Conservation (phyloP, 2,329 filamentous ascomycete species). For the Plenodomus biglobosus region DNA sequence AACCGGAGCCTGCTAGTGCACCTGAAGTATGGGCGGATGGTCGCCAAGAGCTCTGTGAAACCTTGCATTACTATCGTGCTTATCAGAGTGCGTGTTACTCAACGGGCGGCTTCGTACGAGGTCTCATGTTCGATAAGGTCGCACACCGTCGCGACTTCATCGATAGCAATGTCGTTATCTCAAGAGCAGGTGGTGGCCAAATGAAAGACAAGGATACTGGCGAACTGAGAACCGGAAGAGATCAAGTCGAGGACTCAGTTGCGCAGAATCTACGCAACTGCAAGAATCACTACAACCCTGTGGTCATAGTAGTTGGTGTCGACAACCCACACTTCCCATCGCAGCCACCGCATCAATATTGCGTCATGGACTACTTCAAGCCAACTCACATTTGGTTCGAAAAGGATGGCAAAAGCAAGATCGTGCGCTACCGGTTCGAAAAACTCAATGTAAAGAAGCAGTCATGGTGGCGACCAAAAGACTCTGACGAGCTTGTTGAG, state of each 20-base stretch:
- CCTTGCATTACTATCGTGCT: conserved; percentile 62
- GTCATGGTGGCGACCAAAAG: conserved; percentile 62
- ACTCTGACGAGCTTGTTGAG: conserved; percentile 25
- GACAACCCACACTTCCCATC: conserved; percentile 53
- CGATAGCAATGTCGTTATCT: conserved; percentile 63
- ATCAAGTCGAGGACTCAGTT: conserved; percentile 48
- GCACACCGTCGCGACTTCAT: conserved; percentile 60
- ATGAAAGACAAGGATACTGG: conserved; percentile 50
- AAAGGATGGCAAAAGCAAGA: conserved; percentile 47
- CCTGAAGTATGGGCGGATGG: conserved; percentile 60
- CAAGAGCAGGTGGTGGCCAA: conserved; percentile 61
- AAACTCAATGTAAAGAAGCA: conserved; percentile 56
- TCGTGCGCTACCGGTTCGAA: conserved; percentile 66
- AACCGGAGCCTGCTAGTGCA: conserved; percentile 36
- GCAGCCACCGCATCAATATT: conserved; percentile 60
- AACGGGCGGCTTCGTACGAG: conserved; percentile 52
- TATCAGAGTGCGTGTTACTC: conserved; percentile 64
- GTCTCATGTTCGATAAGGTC: conserved; percentile 62
- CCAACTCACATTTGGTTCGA: conserved; percentile 71
- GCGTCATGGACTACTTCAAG: conserved; percentile 69
- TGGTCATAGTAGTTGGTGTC: conserved; percentile 57
- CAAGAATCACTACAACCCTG: conserved; percentile 50
- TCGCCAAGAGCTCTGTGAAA: conserved; percentile 64
- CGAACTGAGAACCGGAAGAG: conserved; percentile 49
- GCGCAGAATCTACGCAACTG: conserved; percentile 51